Evolutionary conservation across 176 grass and related monocot genomes (phyloP).

Genomic region (Cenchrus americanus): DNA sequence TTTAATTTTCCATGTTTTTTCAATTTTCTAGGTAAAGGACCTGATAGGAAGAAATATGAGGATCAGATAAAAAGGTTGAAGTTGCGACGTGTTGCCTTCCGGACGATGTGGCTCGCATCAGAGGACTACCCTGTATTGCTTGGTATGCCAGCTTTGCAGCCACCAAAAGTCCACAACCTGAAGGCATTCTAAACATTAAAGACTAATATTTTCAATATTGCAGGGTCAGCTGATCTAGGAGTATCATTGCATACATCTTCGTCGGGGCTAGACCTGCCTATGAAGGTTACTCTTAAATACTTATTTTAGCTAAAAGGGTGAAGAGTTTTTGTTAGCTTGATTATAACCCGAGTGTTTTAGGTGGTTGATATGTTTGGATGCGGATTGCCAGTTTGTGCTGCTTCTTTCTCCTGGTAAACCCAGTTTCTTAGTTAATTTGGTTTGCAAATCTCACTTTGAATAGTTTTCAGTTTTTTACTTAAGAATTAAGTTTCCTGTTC

Average conservation of each 20-base stretch:
- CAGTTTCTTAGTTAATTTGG: constrained; percentile 32
- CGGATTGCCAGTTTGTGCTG: constrained; percentile 95
- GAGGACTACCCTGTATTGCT: constrained; percentile 97
- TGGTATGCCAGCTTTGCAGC: constrained; percentile 53
- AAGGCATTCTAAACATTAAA: background rate
- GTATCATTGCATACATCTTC: constrained; percentile 94
- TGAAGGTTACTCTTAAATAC: constrained; percentile 69
- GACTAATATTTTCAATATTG: constrained; percentile 39
- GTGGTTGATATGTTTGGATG: constrained; percentile 99
- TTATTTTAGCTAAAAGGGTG: background rate
- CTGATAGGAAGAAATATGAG: constrained; percentile 91
- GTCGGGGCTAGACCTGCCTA: constrained; percentile 82
- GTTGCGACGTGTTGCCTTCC: constrained; percentile 82
- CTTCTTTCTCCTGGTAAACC: constrained; percentile 96
- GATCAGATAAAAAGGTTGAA: constrained; percentile 90
- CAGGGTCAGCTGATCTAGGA: constrained; percentile 93
- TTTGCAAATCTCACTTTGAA: constrained; percentile 25
- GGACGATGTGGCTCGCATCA: constrained; percentile 94
- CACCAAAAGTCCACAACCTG: background rate
- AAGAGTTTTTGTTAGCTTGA: background rate
- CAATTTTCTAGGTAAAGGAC: constrained; percentile 85
- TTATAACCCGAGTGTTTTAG: constrained; percentile 48
- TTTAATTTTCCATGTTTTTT: constrained; percentile 18
- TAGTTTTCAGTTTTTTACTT: constrained; percentile 11
- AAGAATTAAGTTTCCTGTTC: constrained; percentile 32